Conservation (phyloP, 2,329 filamentous ascomycete genomes). For the Colletotrichum endophyticum region DNA sequence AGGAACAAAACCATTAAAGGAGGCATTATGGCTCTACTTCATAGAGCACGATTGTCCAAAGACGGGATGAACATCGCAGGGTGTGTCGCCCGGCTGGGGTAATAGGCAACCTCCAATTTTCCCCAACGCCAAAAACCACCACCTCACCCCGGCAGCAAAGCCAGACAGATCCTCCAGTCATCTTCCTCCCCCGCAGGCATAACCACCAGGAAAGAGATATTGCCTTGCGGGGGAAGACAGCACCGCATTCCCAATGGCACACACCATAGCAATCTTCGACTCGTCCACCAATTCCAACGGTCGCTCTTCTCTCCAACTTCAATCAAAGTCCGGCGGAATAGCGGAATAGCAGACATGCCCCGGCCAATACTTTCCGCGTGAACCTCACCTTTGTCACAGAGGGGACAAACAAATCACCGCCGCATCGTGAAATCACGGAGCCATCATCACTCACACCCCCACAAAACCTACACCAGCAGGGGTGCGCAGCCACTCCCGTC, state of each 20-base stretch:
- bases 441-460: background rate
- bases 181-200: accelerated
- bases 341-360: background rate
- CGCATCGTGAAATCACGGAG: background rate
- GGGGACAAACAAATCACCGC: background rate
- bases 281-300: too few relatives aligned
- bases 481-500: background rate
- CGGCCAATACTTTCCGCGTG: background rate
- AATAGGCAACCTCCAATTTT: background rate
- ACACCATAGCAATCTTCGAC: background rate
- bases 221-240: background rate
- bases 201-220: background rate
- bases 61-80: background rate
- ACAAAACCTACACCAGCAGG: background rate
- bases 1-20: background rate
- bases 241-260: background rate
- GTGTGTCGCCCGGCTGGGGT: background rate
- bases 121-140: background rate
- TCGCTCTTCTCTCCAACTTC: too few relatives aligned
- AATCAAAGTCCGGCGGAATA: background rate
- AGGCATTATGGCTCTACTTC: too few relatives aligned
- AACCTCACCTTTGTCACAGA: background rate
- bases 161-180: background rate
- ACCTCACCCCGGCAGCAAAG: background rate
- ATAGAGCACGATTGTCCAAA: background rate